Base-by-base conservation (phyloP, 2,329 filamentous ascomycete species). In the Ophiostoma himal-ulmi region DNA sequence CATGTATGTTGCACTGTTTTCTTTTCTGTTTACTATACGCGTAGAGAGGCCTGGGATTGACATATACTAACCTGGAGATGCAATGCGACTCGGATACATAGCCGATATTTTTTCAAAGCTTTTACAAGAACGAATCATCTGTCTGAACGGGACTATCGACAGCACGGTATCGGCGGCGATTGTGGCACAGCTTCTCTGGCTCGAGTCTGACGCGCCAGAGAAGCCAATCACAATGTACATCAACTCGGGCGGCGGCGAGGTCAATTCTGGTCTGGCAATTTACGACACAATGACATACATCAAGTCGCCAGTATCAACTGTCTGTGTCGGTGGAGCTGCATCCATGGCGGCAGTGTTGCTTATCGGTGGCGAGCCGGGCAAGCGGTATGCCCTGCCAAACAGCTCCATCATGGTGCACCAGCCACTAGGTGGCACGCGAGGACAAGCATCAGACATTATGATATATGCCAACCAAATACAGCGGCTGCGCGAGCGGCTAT, bases 211-310 rank as follows among this genome's bases (percentile, higher is more conserved):
- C 78, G 93, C 92, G 77, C 94, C 94, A 3, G 89, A 96, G 70
- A 97, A 97, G 79, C 91, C 93, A 14, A 98, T 99, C 74, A 95
- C 92, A 69, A 91, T 99, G 79, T 99, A 99, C 80, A 99, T 99
- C 80, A 97, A 99, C 82, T 96, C 92, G 0, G 94, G 94, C 0
- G 95, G 95, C 68, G 95, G 95, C 70, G 94, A 91, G 60, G 94
- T 99, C 57, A 94, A 91, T 73, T 94, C 95, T 1, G 88, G 89
- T 20, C 84, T 91, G 72, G 94, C 95, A 36, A 98, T 99, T 77
- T 99, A 99, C 84, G 95, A 99, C 79, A 99, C 95, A 14, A 98
- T 99, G 94, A 89, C 91, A 75, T 99, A 99, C 80, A 98, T 99
- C 78, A 89, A 90, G 72, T 92, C 92, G 2, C 93, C 94, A 0